Conservation (phyloP, 2,329 filamentous ascomycete species). For the Cladosporium sp. region DNA sequence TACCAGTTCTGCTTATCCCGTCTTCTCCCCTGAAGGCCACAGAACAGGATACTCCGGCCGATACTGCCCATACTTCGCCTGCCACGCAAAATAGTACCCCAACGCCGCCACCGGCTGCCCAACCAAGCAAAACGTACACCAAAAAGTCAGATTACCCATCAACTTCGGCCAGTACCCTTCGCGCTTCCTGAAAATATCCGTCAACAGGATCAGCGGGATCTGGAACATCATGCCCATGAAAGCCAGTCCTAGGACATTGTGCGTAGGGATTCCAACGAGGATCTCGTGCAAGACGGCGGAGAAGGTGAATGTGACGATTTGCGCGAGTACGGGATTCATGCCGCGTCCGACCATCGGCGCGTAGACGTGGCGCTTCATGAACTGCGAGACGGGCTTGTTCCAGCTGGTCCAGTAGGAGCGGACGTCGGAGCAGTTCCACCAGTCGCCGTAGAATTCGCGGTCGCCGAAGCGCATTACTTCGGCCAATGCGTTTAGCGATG, state of each 20-base stretch:
- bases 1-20: neutral
- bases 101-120: slow-evolving; percentile 91
- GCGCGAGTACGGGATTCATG: slow-evolving; percentile 69
- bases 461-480: slow-evolving; percentile 90
- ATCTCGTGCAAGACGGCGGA: slow-evolving; percentile 90
- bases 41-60: slow-evolving; percentile 19
- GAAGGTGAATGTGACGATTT: slow-evolving; percentile 80
- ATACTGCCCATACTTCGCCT: slow-evolving; percentile 79
- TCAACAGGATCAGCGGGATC: slow-evolving; percentile 81
- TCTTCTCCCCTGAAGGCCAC: slow-evolving; percentile 8
- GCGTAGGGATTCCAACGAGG: slow-evolving; percentile 89
- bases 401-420: slow-evolving; percentile 92
- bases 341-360: slow-evolving; percentile 83
- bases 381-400: slow-evolving; percentile 97
- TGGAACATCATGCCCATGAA: slow-evolving; percentile 94
- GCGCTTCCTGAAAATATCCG: slow-evolving; percentile 76
- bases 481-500: slow-evolving; percentile 83
- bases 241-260: slow-evolving; percentile 72
- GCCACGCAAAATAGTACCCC: slow-evolving; percentile 97
- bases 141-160: slow-evolving; percentile 91
- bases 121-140: slow-evolving; percentile 92
- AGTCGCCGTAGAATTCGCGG: slow-evolving; percentile 92
- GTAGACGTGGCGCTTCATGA: slow-evolving; percentile 94
- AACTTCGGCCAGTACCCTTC: slow-evolving; percentile 73
- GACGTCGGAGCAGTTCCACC: slow-evolving; percentile 92